Conservation (phyloP, 1,284 basidiomycete species). For the Ceratobasidium sp. region DNA sequence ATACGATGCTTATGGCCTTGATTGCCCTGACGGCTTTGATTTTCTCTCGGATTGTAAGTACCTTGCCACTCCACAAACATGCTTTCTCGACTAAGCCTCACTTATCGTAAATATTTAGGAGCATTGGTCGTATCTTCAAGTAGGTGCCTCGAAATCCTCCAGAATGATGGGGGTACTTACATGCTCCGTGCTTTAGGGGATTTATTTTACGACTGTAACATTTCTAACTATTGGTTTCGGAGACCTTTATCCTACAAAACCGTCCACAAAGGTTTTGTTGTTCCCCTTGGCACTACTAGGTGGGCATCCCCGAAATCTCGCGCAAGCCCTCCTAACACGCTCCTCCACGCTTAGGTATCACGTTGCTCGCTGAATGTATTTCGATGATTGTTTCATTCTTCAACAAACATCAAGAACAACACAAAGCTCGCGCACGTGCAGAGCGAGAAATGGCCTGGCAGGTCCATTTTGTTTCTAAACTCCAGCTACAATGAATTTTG, state of each 20-base stretch:
- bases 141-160: neutral
- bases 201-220: conserved; percentile 52
- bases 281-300: conserved; percentile 52
- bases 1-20: conserved; percentile 57
- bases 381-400: conserved; percentile 51
- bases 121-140: conserved; percentile 51
- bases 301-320: neutral
- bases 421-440: conserved; percentile 42
- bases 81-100: neutral
- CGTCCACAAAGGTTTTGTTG: conserved; percentile 50
- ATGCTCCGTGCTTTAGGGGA: conserved; percentile 45
- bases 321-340: neutral
- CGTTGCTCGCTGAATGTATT: conserved; percentile 51
- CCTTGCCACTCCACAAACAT: neutral
- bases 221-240: conserved; percentile 52
- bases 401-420: conserved; percentile 30
- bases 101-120: conserved; percentile 43
- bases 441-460: conserved; percentile 48
- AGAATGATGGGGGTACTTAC: neutral
- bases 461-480: conserved; percentile 8
- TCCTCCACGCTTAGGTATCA: conserved; percentile 46
- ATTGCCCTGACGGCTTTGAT: conserved; percentile 53
- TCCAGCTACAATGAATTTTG: neutral
- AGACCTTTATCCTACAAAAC: conserved; percentile 47
- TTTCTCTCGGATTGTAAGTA: conserved; percentile 50